Evolutionary conservation across 768 basidiomycete genomes (phyloP).

Genomic region (Lactarius trivialis): DNA sequence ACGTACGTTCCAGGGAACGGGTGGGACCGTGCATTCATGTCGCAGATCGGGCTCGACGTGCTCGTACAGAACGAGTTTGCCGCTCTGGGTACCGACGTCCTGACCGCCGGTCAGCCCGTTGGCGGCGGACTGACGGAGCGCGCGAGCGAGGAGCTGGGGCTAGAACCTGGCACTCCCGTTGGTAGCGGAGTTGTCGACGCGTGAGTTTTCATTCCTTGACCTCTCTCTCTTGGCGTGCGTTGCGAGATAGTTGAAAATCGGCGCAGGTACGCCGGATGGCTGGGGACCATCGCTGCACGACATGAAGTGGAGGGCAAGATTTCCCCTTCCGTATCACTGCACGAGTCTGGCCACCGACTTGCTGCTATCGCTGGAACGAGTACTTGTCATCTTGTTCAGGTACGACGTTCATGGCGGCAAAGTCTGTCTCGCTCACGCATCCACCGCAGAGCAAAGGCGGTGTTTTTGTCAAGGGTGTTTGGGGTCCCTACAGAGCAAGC

Average conservation of each 20-base stretch:
- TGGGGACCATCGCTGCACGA: constrained; percentile 88
- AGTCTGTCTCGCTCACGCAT: background rate
- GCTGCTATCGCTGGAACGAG: constrained; percentile 95
- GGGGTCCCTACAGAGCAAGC: constrained; percentile 79
- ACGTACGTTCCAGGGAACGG: constrained; percentile 82
- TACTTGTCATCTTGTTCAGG: constrained; percentile 92
- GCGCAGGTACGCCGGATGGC: constrained; percentile 85
- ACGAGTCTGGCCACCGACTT: constrained; percentile 74
- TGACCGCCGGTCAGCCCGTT: constrained; percentile 82
- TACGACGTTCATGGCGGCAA: constrained; percentile 27
- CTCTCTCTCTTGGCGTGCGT: background rate
- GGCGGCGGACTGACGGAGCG: constrained; percentile 71
- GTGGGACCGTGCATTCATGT: constrained; percentile 87
- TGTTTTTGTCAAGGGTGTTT: constrained; percentile 86
- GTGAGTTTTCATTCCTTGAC: constrained; percentile 37
- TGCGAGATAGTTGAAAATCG: constrained; percentile 5
- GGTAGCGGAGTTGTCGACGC: constrained; percentile 96
- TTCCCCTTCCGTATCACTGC: constrained; percentile 52
- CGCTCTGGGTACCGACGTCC: constrained; percentile 48
- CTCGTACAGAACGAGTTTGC: constrained; percentile 73
- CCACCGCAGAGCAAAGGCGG: constrained; percentile 62
- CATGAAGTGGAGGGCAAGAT: constrained; percentile 45
- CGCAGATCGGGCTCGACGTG: constrained; percentile 70
- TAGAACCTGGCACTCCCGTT: constrained; percentile 81
- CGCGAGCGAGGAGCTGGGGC: constrained; percentile 81